Evolutionary conservation across 2,329 filamentous ascomycete genomes (phyloP).

Genomic region (Trichoderma brevicompactum): DNA sequence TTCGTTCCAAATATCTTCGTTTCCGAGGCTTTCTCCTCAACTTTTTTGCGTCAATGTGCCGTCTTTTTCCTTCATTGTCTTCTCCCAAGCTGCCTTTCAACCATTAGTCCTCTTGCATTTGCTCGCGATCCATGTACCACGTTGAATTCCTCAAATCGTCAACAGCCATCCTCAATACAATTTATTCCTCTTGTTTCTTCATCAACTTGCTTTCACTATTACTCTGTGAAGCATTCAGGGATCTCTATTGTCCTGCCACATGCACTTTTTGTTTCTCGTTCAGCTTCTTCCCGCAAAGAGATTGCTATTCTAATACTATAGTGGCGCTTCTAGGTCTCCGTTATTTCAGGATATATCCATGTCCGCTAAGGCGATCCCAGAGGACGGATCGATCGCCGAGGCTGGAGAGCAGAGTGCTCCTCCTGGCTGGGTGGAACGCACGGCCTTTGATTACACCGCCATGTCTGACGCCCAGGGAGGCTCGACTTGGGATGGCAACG

Average conservation of each 20-base stretch:
- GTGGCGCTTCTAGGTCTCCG: background rate
- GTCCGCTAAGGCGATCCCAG: conserved; percentile 9
- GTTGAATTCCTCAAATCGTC: background rate
- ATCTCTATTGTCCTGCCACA: background rate
- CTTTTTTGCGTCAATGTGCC: background rate
- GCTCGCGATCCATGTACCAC: background rate
- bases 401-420: background rate
- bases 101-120: background rate
- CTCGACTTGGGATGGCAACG: conserved; percentile 56
- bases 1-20: background rate
- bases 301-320: background rate
- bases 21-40: background rate
- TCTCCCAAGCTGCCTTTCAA: background rate
- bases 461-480: conserved; percentile 29
- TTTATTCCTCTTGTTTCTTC: background rate
- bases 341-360: background rate
- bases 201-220: conserved; percentile 22
- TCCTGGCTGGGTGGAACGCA: conserved; percentile 52
- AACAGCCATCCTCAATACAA: background rate
- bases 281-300: background rate
- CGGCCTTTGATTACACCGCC: conserved; percentile 54
- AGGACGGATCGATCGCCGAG: conserved; percentile 27
- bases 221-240: background rate
- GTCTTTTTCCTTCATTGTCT: background rate
- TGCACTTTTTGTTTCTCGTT: no score